Evolutionary conservation across 2,329 filamentous ascomycete species (phyloP).

Genomic region (Alternaria sp.): DNA sequence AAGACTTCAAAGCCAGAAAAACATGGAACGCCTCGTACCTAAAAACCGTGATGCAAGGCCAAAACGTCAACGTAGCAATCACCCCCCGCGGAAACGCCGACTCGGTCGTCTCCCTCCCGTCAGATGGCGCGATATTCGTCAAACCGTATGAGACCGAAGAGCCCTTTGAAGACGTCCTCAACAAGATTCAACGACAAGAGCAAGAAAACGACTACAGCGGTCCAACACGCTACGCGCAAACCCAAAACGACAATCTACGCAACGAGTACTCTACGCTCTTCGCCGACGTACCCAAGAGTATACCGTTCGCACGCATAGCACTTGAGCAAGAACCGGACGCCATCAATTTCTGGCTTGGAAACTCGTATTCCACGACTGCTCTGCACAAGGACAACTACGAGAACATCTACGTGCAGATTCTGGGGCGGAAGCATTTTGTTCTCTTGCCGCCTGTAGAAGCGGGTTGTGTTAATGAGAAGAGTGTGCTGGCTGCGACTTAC

Average conservation of each 20-base stretch:
- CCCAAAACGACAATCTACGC: constrained; percentile 82
- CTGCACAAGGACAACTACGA: constrained; percentile 86
- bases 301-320: constrained; percentile 76
- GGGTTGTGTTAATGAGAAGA: constrained; percentile 70
- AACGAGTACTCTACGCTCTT: constrained; percentile 72
- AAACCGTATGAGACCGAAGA: constrained; percentile 74
- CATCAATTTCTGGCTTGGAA: constrained; percentile 82
- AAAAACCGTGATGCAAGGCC: constrained; percentile 59
- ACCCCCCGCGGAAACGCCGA: constrained; percentile 73
- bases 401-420: constrained; percentile 80
- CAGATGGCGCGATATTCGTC: constrained; percentile 61
- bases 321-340: constrained; percentile 72
- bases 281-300: constrained; percentile 65
- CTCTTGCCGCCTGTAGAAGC: constrained; percentile 75
- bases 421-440: constrained; percentile 76
- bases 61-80: constrained; percentile 74
- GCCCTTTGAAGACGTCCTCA: constrained; percentile 67
- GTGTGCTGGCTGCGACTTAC: constrained; percentile 66
- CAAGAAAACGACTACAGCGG: neutral
- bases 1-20: constrained; percentile 66
- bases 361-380: constrained; percentile 71
- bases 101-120: constrained; percentile 68
- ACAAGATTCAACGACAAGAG: constrained; percentile 66
- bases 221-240: constrained; percentile 68
- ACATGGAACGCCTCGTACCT: constrained; percentile 70